These are phyloP conservation scores for Chrysosporium keratinophilum DNA, from an alignment of 2,329 filamentous ascomycete genomes.

Conservation along the genomic window DNA sequence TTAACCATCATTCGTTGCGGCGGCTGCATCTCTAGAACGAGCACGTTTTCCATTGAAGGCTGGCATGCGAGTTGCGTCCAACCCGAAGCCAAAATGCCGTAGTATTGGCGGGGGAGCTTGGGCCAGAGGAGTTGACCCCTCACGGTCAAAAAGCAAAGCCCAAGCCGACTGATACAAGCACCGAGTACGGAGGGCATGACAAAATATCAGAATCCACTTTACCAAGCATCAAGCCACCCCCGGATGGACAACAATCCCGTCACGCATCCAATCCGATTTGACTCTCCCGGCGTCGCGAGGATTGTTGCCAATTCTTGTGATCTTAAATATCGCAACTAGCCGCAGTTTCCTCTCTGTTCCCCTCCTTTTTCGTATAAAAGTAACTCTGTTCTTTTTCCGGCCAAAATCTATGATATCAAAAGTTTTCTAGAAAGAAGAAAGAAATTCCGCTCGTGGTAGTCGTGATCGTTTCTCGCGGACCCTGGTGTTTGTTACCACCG, in stretches of 20 bases:
- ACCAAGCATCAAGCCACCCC: slow-evolving; percentile 1
- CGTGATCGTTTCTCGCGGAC: no score
- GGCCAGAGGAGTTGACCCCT: neutral
- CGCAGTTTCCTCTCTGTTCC: neutral
- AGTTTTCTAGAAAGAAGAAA: no score
- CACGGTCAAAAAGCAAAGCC: neutral
- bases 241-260: neutral
- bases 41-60: neutral
- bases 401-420: neutral
- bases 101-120: neutral
- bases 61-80: neutral
- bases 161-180: neutral
- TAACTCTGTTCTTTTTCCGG: neutral
- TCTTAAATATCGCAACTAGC: slow-evolving; percentile 1
- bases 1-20: no score
- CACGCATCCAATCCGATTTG: neutral
- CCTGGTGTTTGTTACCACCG: no score
- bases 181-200: neutral
- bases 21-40: no score
- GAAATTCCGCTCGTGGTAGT: no score
- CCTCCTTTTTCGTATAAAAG: neutral
- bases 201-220: neutral
- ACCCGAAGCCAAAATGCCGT: neutral
- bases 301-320: neutral
- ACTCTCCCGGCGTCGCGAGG: neutral